phyloP scores from a whole-genome alignment of 352 stramenopile species.

The Pythium biforme region DNA sequence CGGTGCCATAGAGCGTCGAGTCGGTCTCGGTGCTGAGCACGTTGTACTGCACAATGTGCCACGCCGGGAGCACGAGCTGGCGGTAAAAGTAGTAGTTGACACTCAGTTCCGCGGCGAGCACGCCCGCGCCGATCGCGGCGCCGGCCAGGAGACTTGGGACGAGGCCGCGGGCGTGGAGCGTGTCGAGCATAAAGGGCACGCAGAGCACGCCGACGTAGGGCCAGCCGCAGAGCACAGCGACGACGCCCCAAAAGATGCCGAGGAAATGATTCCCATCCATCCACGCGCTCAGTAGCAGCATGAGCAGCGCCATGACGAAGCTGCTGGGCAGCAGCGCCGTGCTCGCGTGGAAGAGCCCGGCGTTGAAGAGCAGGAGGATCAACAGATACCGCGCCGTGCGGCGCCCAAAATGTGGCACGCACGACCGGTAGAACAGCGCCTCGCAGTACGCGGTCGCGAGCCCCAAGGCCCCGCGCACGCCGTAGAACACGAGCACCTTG shows the following conservation, averaged over 20 bases:
- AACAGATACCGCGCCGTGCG: slow-evolving; percentile 67
- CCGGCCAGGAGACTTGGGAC: slow-evolving; percentile 50
- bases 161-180: slow-evolving; percentile 51
- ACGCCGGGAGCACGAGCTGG: slow-evolving; percentile 76
- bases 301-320: slow-evolving; percentile 86
- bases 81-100: slow-evolving; percentile 84
- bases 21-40: slow-evolving; percentile 87
- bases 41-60: slow-evolving; percentile 97
- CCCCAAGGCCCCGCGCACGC: slow-evolving; percentile 79
- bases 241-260: slow-evolving; percentile 84
- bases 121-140: slow-evolving; percentile 54
- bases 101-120: slow-evolving; percentile 79
- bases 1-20: slow-evolving; percentile 97
- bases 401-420: slow-evolving; percentile 56
- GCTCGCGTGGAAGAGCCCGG: slow-evolving; percentile 92
- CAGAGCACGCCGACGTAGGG: slow-evolving; percentile 97
- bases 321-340: slow-evolving; percentile 93
- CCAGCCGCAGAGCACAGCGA: slow-evolving; percentile 95
- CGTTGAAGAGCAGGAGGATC: slow-evolving; percentile 79
- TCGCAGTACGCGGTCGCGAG: slow-evolving; percentile 82
- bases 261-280: slow-evolving; percentile 68
- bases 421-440: slow-evolving; percentile 80
- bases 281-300: slow-evolving; percentile 77
- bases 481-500: slow-evolving; percentile 91
- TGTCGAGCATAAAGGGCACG: slow-evolving; percentile 91